Base-by-base conservation (phyloP, 1,284 basidiomycete genomes). In the Austroboletus rostrupii region DNA sequence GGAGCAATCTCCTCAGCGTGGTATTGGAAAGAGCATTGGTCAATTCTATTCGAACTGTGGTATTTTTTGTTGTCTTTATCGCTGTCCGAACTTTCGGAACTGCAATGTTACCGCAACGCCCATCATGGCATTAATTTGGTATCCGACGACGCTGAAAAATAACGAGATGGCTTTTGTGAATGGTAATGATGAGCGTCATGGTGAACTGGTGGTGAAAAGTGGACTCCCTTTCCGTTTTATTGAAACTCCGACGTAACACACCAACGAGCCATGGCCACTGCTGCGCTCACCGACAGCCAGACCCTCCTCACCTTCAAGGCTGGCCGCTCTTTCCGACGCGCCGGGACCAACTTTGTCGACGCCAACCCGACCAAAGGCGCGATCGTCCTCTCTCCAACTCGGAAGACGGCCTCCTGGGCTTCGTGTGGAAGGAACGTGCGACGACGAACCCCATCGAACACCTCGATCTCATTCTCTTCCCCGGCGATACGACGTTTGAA, bases 221-320 rank as follows among this genome's bases (percentile, higher is more conserved):
- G n/a, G n/a, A n/a, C n/a, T n/a, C n/a, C n/a, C n/a, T n/a, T n/a
- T n/a, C n/a, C n/a, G n/a, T n/a, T n/a, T n/a, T n/a, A 26, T 57
- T 60, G 13, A 60, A 55, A 60, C 60, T 62, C 58, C 60, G 58
- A 61, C 58, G 52, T 60, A 50, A 23, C 47, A 40, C 13, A 7
- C 7, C 41, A 23, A 23, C 21, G 21, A 13, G 21, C 33, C 7
- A 68, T 69, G 63, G 63, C 63, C n/a, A 43, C 53, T 42, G 4
- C 39, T 19, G 8, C 33, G 14, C 65, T 69, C 52, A 66, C 63
- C 29, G 66, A 67, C 40, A 37, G 10, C 33, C 55, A 54, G 45
- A 66, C 73, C n/a, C 72, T 83, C 20, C 78, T 90, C 43, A 85
- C 84, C 14, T 88, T 90, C 74, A 90, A 90, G 62, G 88, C 89